Conservation (phyloP, 2,329 filamentous ascomycete genomes). For the Allantophomopsis cytisporea region DNA sequence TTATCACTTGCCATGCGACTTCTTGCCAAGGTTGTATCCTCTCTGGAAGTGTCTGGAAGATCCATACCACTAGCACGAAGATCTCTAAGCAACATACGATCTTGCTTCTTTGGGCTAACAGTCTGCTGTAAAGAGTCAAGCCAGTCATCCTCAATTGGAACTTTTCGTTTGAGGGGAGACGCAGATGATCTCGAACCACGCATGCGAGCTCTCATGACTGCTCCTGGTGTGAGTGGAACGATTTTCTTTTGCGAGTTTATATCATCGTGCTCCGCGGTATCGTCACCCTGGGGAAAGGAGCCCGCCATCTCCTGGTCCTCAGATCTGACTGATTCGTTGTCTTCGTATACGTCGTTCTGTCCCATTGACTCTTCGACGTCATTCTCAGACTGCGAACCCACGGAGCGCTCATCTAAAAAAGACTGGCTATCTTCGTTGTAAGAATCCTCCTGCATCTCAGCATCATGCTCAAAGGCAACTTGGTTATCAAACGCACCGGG, state of each 20-base stretch:
- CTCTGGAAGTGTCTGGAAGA: conserved; percentile 36
- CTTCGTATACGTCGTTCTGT: conserved; percentile 52
- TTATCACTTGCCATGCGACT: conserved; percentile 20
- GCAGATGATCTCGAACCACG: conserved; percentile 46
- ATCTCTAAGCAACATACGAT: conserved; percentile 55
- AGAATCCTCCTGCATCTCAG: conserved; percentile 27
- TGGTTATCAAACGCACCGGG: conserved; percentile 71
- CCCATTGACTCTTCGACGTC: conserved; percentile 39
- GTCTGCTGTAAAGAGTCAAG: conserved; percentile 87
- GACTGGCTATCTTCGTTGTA: conserved; percentile 39
- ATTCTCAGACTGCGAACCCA: conserved; percentile 57
- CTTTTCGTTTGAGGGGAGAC: conserved; percentile 43
- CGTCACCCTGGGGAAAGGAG: conserved; percentile 60
- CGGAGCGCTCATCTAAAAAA: conserved; percentile 92
- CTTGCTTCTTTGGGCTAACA: conserved; percentile 85
- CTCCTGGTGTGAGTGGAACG: conserved; percentile 41
- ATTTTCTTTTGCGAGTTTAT: conserved; percentile 30
- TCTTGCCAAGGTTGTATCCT: conserved; percentile 28
- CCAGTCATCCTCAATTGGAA: conserved; percentile 68
- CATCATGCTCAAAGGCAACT: conserved; percentile 39
- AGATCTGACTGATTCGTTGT: conserved; percentile 64
- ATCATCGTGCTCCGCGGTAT: conserved; percentile 59
- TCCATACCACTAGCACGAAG: conserved; percentile 11
- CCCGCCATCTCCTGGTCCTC: conserved; percentile 64
- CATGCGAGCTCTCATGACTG: conserved; percentile 49